phyloP scores from a whole-genome alignment of 768 basidiomycete genomes.

The Lentinula aciculospora region DNA sequence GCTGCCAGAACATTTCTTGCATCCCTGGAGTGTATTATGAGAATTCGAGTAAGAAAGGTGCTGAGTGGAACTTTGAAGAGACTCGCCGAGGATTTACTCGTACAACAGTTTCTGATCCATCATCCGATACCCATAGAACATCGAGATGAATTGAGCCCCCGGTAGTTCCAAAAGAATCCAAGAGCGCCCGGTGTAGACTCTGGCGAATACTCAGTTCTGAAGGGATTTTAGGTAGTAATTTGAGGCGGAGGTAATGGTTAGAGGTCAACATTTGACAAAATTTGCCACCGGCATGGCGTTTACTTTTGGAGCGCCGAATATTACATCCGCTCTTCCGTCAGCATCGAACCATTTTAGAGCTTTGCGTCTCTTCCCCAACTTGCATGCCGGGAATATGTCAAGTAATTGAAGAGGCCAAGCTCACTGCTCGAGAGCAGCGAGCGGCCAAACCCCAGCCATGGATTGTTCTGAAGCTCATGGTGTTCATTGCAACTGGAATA shows the following conservation, averaged over 20 bases:
- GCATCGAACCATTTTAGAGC: not conserved
- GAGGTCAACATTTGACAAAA: not conserved
- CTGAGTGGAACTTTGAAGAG: not conserved
- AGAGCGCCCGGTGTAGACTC: conserved; percentile 34
- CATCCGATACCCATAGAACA: conserved; percentile 26
- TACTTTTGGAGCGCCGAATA: not conserved
- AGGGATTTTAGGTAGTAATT: conserved; percentile 18
- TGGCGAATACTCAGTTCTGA: conserved; percentile 34
- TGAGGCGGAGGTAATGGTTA: conserved; percentile 25
- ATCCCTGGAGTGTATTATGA: conserved; percentile 23
- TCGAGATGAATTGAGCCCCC: conserved; percentile 35
- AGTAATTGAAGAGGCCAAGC: conserved; percentile 43
- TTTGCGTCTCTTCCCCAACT: not conserved
- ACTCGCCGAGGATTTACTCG: not conserved
- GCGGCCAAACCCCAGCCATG: conserved; percentile 60
- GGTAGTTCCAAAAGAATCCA: conserved; percentile 35
- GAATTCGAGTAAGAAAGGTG: not conserved
- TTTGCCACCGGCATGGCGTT: not conserved
- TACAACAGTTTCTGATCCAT: not conserved
- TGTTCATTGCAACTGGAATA: conserved; percentile 53
- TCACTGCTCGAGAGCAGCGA: conserved; percentile 32
- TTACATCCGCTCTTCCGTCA: not conserved
- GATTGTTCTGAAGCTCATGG: conserved; percentile 65
- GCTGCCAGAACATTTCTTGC: conserved; percentile 28
- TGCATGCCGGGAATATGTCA: conserved; percentile 36